Evolutionary conservation across 192 early-diverging fungal species (phyloP), one percentile per base, ranked within the genome.

Genomic region (Coemansia aciculifera): DNA sequence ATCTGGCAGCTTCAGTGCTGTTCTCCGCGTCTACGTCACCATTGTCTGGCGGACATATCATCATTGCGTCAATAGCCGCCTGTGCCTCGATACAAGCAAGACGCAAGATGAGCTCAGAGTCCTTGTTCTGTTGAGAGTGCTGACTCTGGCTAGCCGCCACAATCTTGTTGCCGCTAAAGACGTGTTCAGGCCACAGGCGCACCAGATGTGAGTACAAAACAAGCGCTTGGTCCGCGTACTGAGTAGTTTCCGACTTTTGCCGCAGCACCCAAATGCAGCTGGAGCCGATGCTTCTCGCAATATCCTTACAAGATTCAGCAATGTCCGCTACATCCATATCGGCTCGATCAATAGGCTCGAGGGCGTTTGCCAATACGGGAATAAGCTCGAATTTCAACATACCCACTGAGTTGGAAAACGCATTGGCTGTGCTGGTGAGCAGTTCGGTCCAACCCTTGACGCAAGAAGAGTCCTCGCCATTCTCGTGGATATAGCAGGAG

Each of bases 51-150:
- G 49, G 32, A 24, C 39, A 44, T 13, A 82, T 82, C 74, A 82
- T 71, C 79, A 82, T 82, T 31, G 71, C 13, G 44, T 82, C 79
- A 36, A 77, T 60, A 2, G 79, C 64, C 2, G 74, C 32, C 44
- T 77, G 79, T 34, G 74, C 71, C 54, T 82, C 79, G 38, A 82
- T 42, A 38, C 74, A 74, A 11, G 74, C 71, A 40, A 82, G 66
- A 1, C 79, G 70, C 29, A 82, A 48, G 0, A 65, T 61, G 23
- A 82, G 68, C 62, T 73, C 68, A 3, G 73, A 66, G 4, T 62
- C 67, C 24, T 46, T 69, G 7, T 40, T 38, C n/a, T 59, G 27
- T 1, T 15, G 63, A 2, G 40, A 57, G 29, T 3, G 0, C 31
- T 32, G 37, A 9, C 6, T 6, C 17, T 42, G 49, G 62, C 24